Conservation (phyloP, 2,329 filamentous ascomycete genomes). For the Bipolaris cookei region DNA sequence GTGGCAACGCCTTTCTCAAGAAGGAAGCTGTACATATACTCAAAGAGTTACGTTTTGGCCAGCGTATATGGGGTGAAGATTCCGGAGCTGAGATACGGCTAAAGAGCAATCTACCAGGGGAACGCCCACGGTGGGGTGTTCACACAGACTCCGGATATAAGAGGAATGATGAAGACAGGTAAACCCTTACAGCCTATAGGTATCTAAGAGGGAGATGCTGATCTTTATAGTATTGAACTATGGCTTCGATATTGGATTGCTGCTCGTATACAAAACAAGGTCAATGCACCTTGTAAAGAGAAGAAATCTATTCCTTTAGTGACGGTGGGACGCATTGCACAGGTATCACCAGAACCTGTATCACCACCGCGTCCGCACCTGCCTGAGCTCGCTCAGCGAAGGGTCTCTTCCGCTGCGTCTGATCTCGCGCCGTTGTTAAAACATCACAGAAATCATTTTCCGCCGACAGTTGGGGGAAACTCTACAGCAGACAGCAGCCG, state of each 20-base stretch:
- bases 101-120: neutral
- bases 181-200: neutral
- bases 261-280: constrained; percentile 3
- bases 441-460: neutral
- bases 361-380: neutral
- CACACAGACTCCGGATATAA: constrained; percentile 2
- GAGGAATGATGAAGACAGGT: constrained; percentile 2
- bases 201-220: neutral
- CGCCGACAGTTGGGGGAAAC: neutral
- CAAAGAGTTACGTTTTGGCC: neutral
- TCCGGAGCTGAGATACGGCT: neutral
- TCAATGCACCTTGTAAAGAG: constrained; percentile 6
- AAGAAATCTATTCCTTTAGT: neutral
- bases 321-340: neutral
- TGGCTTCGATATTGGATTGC: constrained; percentile 6
- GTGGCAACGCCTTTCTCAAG: neutral
- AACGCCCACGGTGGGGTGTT: neutral
- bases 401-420: neutral
- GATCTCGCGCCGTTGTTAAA: neutral
- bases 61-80: constrained; percentile 1
- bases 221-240: neutral
- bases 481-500: neutral
- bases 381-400: neutral
- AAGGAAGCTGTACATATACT: constrained; percentile 4
- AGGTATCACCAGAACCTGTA: neutral